Base-by-base conservation (phyloP, 805 yeast genomes). In the Monosporozyma solicola region DNA sequence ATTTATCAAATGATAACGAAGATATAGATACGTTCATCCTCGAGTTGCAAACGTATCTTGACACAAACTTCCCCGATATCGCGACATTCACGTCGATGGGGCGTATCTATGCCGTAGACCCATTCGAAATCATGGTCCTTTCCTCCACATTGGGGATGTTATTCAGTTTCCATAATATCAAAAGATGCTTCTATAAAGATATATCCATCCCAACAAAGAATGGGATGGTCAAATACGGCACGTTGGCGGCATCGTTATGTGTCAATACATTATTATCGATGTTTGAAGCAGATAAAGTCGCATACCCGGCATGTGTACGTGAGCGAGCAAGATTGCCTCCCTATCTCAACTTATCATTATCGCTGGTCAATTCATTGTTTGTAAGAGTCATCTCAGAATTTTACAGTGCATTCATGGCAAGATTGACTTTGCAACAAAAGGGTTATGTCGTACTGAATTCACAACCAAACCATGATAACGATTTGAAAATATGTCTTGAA, bases 111-210 rank as follows among this genome's bases (percentile, higher is more conserved):
- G 49, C 52, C 4, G 56, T 62, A 9, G 65, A 64, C 52, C 52
- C 57, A 33, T 63, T 62, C 46, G 64, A 62, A 27, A 53, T 61
- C 25, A 50, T 60, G 27, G 54, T 63, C 1, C 46, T 64, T 20
- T 55, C 61, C 2, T 60, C 65, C 3, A 29, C 54, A 3, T 48
- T 64, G 7, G 60, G 62, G 8, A 61, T 64, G 60, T 33, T 64
- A 31, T 47, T 59, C 16, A 62, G 59, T 52, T 57, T 60, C 24
- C 56, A 55, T 50, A 57, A 59, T 48, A 53, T 63, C 27, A 51
- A 57, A 29, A 54, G 61, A 20, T 50, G 54, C n/a, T 53, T 55
- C 5, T 41, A 51, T 10, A 53, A 55, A 37, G 49, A 53, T 27
- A 51, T 35, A 8, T 50, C 55, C 0, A 45, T 53, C 2, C 5